Base-by-base conservation (phyloP, 306 rosid species). In the Sesbania bispinosa region DNA sequence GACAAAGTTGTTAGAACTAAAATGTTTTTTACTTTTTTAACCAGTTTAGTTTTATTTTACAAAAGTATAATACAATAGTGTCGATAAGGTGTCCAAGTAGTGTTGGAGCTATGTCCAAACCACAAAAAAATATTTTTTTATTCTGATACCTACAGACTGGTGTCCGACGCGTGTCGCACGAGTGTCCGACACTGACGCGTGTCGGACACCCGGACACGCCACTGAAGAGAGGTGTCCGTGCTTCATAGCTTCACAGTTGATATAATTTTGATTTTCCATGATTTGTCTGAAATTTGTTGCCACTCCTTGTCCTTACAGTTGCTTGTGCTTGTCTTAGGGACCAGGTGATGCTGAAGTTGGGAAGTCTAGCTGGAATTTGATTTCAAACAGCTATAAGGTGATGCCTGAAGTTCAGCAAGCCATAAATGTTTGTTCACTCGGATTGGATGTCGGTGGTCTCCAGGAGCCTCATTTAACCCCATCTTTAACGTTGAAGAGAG, bases 401-500 rank as follows among this genome's bases (percentile, higher is more conserved):
- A 27, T 48, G 47, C 78, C 77, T 3, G 76, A 77, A 51, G 74
- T 71, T 66, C 85, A 73, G 45, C 70, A 48, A 57, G 38, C 48
- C 18, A 62, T 77, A 50, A 73, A 70, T 75, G 62, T 54, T 43
- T 58, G 70, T 62, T 76, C 70, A n/a, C 80, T 77, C 48, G 62
- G 76, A 51, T n/a, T 18, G 30, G 85, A 78, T 62, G 71, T 63
- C 55, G 71, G 70, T 58, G 75, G 55, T 45, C 71, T 70, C 29
- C 83, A 48, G 79, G 87, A 87, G 53, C 71, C 92, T 73, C 27
- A 10, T 39, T 36, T 35, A 14, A 67, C 67, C 48, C 80, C 88
- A 29, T 80, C 87, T 13, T 77, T 71, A 61, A 67, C 86, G 5
- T 70, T 82, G 86, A 88, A 91, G 86, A 83, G 96, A 75, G 57